Base-by-base conservation (phyloP, 768 basidiomycete species). In the Mycena crocata region DNA sequence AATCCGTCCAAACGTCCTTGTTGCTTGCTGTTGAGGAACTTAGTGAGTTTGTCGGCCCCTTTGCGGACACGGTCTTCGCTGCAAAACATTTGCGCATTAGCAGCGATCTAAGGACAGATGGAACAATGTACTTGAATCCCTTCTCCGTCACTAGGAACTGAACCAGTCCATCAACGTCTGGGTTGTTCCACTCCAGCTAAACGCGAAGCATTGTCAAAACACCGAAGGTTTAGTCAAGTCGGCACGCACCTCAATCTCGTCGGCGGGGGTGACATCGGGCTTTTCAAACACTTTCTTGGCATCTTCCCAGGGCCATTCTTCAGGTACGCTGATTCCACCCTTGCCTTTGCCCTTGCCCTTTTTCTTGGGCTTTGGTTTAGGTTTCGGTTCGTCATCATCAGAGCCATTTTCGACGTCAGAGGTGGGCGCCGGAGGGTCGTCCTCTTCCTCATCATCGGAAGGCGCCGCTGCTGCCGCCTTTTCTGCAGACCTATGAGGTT, bases 1-100 rank as follows among this genome's bases (percentile, higher is more conserved):
- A 99, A 99, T 0, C 95, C 92, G 73, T 99, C 98, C 17, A 99
- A 84, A 13, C 98, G 90, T 12, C 98, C 96, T 79, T 99, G 98
- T 73, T 99, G 98, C 75, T 98, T 99, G 35, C 90, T 88, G 57
- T 88, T 90, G 54, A 98, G 82, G 77, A 88, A 92, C 73, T 96
- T 98, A 50, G 89, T 83, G 45, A 99, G 86, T 75, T 98, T 98
- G 49, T 98, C 95, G 5, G 94, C 96, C 28, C 96, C 96, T 76
- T 93, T 96, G 32, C 97, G 89, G 4, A 99, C 95, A 24, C 98
- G 92, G 13, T 99, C 98, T 83, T 99, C 98, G 71, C 97, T 99
- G 74, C 24, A 52, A 58, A 19, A 31, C 44, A 32, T 54, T n/a
- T n/a, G n/a, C 24, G 67, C 34, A 71, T 63, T 34, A 69, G 50